These are phyloP conservation scores for Colletotrichum scovillei DNA, from an alignment of 2,329 filamentous ascomycete genomes.

Conservation along the genomic window DNA sequence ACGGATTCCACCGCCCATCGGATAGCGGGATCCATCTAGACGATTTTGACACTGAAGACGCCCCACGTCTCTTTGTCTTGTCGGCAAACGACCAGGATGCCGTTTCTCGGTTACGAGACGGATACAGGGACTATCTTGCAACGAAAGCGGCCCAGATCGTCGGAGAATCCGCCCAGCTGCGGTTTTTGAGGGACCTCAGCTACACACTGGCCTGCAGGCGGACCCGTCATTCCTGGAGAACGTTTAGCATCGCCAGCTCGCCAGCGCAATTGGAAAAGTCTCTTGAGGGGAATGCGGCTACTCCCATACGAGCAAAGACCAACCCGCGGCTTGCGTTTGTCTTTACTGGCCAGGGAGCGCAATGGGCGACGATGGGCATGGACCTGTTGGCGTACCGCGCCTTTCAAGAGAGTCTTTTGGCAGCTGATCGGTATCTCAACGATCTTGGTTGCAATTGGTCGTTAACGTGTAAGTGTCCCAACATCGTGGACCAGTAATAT, in stretches of 20 bases:
- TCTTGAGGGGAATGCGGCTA: not conserved
- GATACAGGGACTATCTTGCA: slow-evolving; percentile 40
- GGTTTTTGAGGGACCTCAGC: slow-evolving; percentile 47
- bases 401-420: slow-evolving; percentile 49
- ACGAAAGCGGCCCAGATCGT: slow-evolving; percentile 12
- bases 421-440: slow-evolving; percentile 46
- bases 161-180: not conserved
- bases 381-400: slow-evolving; percentile 42
- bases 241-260: slow-evolving; percentile 19
- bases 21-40: slow-evolving; percentile 25
- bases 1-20: not conserved
- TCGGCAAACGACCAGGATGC: slow-evolving; percentile 55
- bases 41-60: not conserved
- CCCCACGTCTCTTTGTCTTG: slow-evolving; percentile 53
- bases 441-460: slow-evolving; percentile 44
- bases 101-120: slow-evolving; percentile 47
- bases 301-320: not conserved
- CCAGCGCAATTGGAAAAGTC: not conserved
- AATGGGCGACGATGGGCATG: slow-evolving; percentile 40
- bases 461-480: slow-evolving; percentile 24
- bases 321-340: slow-evolving; percentile 35
- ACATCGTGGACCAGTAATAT: not conserved
- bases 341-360: slow-evolving; percentile 44
- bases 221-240: slow-evolving; percentile 21
- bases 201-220: slow-evolving; percentile 52